Evolutionary conservation across 1,139 yeast genomes (phyloP), one percentile per base, ranked within the genome.

Genomic region (Protomyces lactucae-debilis): DNA sequence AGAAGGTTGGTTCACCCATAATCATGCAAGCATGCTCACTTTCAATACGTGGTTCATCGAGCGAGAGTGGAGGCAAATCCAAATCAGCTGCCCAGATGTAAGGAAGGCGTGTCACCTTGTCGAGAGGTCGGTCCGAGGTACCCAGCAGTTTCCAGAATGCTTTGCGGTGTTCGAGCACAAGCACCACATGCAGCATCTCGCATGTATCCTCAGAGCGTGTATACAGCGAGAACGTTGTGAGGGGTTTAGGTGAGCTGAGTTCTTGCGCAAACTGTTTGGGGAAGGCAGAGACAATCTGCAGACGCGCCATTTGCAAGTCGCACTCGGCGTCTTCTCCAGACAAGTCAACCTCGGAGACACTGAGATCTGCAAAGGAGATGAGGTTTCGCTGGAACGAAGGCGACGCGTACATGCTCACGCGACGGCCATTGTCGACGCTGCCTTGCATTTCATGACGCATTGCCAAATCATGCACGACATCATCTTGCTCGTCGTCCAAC

Each of bases 21-120:
- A 59, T 59, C 21, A 52, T 14, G 52, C 63, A 59, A 8, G n/a
- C 56, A 18, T 52, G 57, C 36, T 59, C 63, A 12, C 43, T 52
- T 35, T 55, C 54, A 14, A 52, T 51, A 16, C 57, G 53, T 18
- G 63, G 63, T 14, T 53, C 46, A 52, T 59, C 63, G 21, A 59
- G 53, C 18, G 63, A 52, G 23, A 59, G 45, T 5, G 63, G 63
- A 36, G 63, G 56, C 45, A 59, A 36, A 28, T 59, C 63, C 16
- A 59, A 52, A 40, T 59, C 63, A 18, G 63, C 63, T 18, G 43
- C 63, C 63, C 63, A 59, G 57, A 55, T 40, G 45, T 59, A 59
- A 8, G 63, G 63, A 1, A 59, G 43, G 9, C 57, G 28, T 12
- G 63, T 59, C 9, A 52, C 56, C 45, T 52, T 37, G 52, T 59